Evolutionary conservation across 495 filamentous ascomycete species (phyloP).

Genomic region (Entonaema liquescens): DNA sequence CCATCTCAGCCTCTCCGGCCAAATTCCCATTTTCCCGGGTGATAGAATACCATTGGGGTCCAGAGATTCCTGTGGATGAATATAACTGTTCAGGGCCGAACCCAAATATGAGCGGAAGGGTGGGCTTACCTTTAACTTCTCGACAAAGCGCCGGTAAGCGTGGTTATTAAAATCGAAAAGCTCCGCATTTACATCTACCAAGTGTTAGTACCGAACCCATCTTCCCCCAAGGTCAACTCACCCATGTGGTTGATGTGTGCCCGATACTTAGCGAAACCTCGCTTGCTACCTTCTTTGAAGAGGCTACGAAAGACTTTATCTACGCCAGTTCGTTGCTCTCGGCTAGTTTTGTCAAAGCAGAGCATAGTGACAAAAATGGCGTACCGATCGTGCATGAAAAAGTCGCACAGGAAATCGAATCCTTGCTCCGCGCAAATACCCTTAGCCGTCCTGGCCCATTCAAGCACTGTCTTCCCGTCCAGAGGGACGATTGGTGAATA

Average conservation of each 20-base stretch:
- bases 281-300: slow-evolving; percentile 48
- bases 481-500: slow-evolving; percentile 56
- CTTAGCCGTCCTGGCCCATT: slow-evolving; percentile 52
- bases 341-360: slow-evolving; percentile 53
- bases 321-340: slow-evolving; percentile 43
- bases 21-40: slow-evolving; percentile 40
- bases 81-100: neutral
- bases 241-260: slow-evolving; percentile 58
- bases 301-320: slow-evolving; percentile 48
- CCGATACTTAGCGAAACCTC: slow-evolving; percentile 54
- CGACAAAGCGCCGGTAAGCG: slow-evolving; percentile 53
- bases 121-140: slow-evolving; percentile 52
- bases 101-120: neutral
- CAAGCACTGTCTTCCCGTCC: slow-evolving; percentile 49
- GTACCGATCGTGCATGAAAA: slow-evolving; percentile 56
- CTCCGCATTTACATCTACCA: slow-evolving; percentile 50
- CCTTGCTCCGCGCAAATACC: slow-evolving; percentile 52
- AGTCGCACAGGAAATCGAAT: slow-evolving; percentile 54
- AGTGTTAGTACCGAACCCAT: slow-evolving; percentile 18
- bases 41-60: slow-evolving; percentile 40
- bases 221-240: slow-evolving; percentile 20
- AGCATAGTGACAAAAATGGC: slow-evolving; percentile 57
- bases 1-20: slow-evolving; percentile 30
- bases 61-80: slow-evolving; percentile 24
- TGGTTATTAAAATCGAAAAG: slow-evolving; percentile 56